These are phyloP conservation scores for Pterocarpus santalinus DNA, from an alignment of 306 rosid genomes.

Conservation along the genomic window DNA sequence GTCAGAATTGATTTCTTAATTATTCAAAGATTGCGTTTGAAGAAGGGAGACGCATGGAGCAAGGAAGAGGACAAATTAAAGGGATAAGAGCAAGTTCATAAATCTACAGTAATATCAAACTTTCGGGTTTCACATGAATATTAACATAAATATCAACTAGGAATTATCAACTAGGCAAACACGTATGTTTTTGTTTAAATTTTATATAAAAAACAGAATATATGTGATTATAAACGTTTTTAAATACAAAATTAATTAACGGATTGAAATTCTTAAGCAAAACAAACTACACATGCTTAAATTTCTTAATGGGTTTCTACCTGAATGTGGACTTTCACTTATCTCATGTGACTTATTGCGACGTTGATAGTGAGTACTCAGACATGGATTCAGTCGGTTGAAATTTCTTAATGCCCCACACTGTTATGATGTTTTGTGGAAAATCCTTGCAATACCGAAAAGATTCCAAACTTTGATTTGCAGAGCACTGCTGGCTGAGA, in stretches of 20 bases:
- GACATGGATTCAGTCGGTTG: conserved; percentile 33
- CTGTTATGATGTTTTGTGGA: conserved; percentile 1
- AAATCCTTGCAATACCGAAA: background rate
- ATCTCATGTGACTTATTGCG: background rate
- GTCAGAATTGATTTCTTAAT: background rate
- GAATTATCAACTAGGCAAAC: background rate
- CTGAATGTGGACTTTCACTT: background rate
- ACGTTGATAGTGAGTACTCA: background rate
- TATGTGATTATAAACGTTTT: background rate
- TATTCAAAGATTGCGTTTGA: background rate
- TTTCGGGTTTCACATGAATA: background rate
- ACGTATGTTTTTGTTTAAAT: background rate
- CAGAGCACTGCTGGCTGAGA: conserved; percentile 24
- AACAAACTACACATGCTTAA: background rate
- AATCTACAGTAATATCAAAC: background rate
- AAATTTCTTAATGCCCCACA: conserved; percentile 30
- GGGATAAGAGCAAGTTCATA: background rate
- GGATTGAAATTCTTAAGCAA: background rate
- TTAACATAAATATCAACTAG: background rate
- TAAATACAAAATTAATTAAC: background rate
- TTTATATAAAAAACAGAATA: background rate
- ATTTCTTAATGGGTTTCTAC: conserved; percentile 18
- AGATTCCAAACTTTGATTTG: background rate
- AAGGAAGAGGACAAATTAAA: background rate
- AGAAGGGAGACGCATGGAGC: background rate